Evolutionary conservation across 257 asterid genomes (phyloP).

Genomic region (Nyctanthes arbortristis): DNA sequence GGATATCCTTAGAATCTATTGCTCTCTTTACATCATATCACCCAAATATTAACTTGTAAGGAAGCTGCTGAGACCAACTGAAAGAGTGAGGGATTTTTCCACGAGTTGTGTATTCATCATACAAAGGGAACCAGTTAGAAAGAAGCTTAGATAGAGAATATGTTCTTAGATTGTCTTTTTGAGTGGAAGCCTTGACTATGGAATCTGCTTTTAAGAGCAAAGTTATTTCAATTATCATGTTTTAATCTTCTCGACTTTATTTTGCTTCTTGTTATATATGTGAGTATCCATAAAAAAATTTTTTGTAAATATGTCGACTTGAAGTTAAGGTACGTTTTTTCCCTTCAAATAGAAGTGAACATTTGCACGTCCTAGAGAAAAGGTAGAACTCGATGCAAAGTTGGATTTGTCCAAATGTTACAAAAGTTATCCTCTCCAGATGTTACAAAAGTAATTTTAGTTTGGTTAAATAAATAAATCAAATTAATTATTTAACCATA

Average conservation of each 20-base stretch:
- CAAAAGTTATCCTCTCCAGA: slow-evolving; percentile 6
- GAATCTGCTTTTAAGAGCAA: not conserved
- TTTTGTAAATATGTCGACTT: not conserved
- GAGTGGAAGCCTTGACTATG: not conserved
- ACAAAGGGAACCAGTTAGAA: not conserved
- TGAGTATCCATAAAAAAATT: no score
- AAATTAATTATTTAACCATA: slow-evolving; percentile 16
- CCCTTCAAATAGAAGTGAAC: not conserved
- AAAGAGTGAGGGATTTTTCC: not conserved
- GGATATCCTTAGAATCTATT: slow-evolving; percentile 9
- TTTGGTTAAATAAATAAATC: slow-evolving; percentile 30
- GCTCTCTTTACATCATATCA: not conserved
- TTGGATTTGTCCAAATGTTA: not conserved
- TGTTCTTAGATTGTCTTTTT: not conserved
- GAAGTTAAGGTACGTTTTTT: not conserved
- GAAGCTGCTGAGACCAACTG: not conserved
- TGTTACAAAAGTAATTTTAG: slow-evolving; percentile 13
- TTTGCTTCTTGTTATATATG: not conserved
- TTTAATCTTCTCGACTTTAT: not conserved
- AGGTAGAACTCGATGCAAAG: not conserved
- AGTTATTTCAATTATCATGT: not conserved
- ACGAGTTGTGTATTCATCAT: not conserved
- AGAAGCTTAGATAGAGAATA: not conserved
- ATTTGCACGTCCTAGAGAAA: not conserved
- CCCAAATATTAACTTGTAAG: slow-evolving; percentile 5